Conservation (phyloP, 306 rosid genomes). For the Corylus americana region DNA sequence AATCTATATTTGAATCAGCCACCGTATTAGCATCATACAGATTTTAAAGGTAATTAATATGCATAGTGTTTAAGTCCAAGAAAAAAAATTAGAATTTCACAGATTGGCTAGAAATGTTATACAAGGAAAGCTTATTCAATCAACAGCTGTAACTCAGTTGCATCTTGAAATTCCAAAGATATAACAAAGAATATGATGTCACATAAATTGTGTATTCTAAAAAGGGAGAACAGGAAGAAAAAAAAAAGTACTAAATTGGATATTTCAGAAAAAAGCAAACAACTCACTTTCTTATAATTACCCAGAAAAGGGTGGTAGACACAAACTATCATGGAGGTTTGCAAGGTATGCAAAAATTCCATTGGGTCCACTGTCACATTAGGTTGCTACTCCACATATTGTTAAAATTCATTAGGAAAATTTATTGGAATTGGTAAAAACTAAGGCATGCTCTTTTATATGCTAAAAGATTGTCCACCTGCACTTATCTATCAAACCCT, state of each 20-base stretch:
- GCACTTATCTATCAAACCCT: neutral
- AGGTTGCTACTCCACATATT: neutral
- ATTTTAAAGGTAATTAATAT: neutral
- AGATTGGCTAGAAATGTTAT: neutral
- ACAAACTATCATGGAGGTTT: neutral
- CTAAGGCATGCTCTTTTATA: too few relatives aligned
- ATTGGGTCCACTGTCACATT: neutral
- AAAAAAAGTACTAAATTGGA: neutral
- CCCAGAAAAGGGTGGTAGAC: neutral
- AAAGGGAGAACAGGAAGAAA: too few relatives aligned
- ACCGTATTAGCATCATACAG: slow-evolving; percentile 8
- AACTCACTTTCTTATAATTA: neutral
- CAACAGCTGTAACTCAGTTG: neutral
- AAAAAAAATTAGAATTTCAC: neutral
- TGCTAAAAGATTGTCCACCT: neutral
- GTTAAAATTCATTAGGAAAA: too few relatives aligned
- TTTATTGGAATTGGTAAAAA: too few relatives aligned
- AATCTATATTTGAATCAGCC: slow-evolving; percentile 43
- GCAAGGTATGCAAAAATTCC: neutral
- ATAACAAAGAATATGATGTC: neutral
- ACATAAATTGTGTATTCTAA: too few relatives aligned
- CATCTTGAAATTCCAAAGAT: neutral
- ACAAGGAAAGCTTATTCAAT: neutral
- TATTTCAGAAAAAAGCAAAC: neutral
- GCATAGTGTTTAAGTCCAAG: neutral